Evolutionary conservation across 305 asterid species (phyloP), one percentile per base, ranked within the genome.

Genomic region (Solanum hybrid): DNA sequence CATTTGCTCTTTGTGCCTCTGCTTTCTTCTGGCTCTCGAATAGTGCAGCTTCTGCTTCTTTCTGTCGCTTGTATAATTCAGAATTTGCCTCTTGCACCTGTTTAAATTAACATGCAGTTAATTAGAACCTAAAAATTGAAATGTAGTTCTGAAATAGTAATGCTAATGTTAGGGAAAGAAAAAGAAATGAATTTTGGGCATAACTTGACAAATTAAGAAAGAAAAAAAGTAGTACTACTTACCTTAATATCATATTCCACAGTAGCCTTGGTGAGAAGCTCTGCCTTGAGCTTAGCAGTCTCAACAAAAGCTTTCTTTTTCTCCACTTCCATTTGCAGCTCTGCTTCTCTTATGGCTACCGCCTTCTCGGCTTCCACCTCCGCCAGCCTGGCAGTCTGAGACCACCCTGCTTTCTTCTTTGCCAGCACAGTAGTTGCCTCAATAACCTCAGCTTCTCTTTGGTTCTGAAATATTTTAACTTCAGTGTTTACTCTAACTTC

Each of bases 311-410:
- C 90, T 78, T 89, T 79, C 90, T 51, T 89, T 87, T 57, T 77
- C 90, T 89, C 90, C 40, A 89, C 90, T 71, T 89, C 90, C 90
- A 39, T 89, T 84, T 89, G 90, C 77, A 89, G 39, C 87, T 89
- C 90, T 33, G 90, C 90, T 28, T 89, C 81, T 61, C 87, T 89
- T 20, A 89, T 29, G 1, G 33, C 88, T 79, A 89, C 90, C 12
- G 90, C 90, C 34, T 89, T 89, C 9, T 35, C 67, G 3, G 90
- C 90, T 84, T 78, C 87, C 35, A 89, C 90, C 90, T 89, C 90
- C 5, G 90, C 90, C 81, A 89, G n/a, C 29, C 74, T 64, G 36
- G 90, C 88, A 80, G 26, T 80, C 64, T 78, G 87, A 28, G 90
- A 57, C 90, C 90, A 89, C 2, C 88, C 88, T 2, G 90, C 81